Base-by-base conservation (phyloP, 164 flowering plant genomes). In the Malania oleifera region DNA sequence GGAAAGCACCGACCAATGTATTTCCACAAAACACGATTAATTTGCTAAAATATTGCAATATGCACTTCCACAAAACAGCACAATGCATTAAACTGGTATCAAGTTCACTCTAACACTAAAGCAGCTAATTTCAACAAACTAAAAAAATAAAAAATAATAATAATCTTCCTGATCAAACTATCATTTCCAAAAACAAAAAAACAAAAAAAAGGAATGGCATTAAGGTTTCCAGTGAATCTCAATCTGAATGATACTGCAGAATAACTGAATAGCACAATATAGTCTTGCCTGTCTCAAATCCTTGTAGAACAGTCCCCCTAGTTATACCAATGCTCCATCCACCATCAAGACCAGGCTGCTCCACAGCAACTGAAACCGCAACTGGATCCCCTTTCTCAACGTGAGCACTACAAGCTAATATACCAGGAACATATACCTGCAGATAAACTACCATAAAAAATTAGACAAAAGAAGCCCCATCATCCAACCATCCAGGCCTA, bases 381-480 rank as follows among this genome's bases (percentile, higher is more conserved):
- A 95, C 93, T 25, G 7, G 26, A 60, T 93, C 97, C 31, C 95
- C 99, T 73, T 81, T 76, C 74, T 95, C 97, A 69, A 93, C 96
- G 74, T 91, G 97, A 60, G 88, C 77, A 77, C 95, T 90, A 70
- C 97, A 95, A 60, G 97, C 99, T 82, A 95, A 61, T 46, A 86
- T 91, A 72, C 99, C 99, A 64, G 99, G 99, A 58, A 91, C 96
- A 79, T 70, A 95, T 40, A 93, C 81, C 98, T 91, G 67, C 52
- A 73, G 28, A 43, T 2, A 38, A 48, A 50, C 35, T 3, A 58
- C 24, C 40, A 49, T 15, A 44, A 46, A 25, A 31, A 63, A 38
- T 18, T 9, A 1, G 18, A 7, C 7, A 55, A 28, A 55, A 29
- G 38, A 11, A 26, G 23, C 9, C 28, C 27, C 37, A 31, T 31